These are phyloP conservation scores for thale cress (Arabidopsis thaliana) DNA, from an alignment of 345 rosid genomes.

Conservation along the genomic window DNA sequence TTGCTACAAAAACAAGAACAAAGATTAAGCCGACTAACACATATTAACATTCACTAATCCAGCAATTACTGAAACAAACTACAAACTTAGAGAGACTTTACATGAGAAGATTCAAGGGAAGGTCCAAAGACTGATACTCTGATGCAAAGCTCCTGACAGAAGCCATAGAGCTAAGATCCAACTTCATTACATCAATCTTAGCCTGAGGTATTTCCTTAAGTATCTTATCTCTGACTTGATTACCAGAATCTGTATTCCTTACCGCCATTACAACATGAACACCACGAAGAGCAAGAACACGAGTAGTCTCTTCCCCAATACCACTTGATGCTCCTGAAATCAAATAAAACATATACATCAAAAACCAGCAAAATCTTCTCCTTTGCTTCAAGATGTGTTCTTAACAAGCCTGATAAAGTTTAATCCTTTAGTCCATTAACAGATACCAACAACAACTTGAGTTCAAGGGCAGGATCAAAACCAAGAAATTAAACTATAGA, in stretches of 20 bases:
- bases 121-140: constrained; percentile 48
- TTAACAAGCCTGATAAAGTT: constrained; percentile 11
- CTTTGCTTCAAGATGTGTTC: constrained; percentile 5
- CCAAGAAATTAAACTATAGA: not conserved
- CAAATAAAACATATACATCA: not conserved
- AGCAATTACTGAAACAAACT: constrained; percentile 1
- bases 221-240: constrained; percentile 61
- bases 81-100: constrained; percentile 30
- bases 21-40: constrained; percentile 2
- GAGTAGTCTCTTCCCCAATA: constrained; percentile 69
- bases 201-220: constrained; percentile 60
- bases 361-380: not conserved
- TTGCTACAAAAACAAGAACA: constrained; percentile 47
- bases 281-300: constrained; percentile 83
- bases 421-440: constrained; percentile 2
- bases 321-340: constrained; percentile 80
- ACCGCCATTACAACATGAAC: constrained; percentile 74
- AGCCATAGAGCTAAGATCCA: constrained; percentile 77
- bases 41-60: constrained; percentile 10
- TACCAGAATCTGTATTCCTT: constrained; percentile 64
- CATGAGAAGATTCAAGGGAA: constrained; percentile 59
- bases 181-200: constrained; percentile 71
- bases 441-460: not conserved
- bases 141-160: constrained; percentile 66
- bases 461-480: constrained; percentile 12